These are phyloP conservation scores for Paecilomyces fulvus DNA, from an alignment of 2,329 filamentous ascomycete genomes.

Conservation along the genomic window DNA sequence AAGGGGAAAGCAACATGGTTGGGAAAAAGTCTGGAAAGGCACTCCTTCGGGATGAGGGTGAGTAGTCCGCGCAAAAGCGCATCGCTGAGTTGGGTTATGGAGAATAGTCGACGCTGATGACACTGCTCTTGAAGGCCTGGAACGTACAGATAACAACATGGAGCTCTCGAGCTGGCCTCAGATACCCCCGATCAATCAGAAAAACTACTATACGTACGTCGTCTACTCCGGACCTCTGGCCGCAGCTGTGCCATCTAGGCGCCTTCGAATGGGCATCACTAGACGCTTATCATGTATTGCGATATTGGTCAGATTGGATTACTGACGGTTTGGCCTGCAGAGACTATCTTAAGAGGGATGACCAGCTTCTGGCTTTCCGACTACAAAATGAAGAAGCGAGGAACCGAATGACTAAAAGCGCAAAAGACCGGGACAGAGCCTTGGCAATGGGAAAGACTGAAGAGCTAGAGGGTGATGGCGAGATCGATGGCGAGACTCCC, in stretches of 20 bases:
- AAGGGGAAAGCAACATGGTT: conserved; percentile 42
- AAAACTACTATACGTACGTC: conserved; percentile 94
- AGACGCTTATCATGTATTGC: neutral
- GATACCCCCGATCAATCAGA: conserved; percentile 91
- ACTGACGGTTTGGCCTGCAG: conserved; percentile 38
- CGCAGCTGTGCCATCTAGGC: neutral
- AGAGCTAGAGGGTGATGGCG: conserved; percentile 44
- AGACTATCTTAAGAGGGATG: conserved; percentile 96
- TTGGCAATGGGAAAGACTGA: conserved; percentile 66
- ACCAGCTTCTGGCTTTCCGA: conserved; percentile 83
- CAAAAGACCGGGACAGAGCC: conserved; percentile 79
- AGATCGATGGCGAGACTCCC: conserved; percentile 45
- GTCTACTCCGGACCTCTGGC: neutral
- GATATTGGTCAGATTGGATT: neutral
- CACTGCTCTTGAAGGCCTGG: conserved; percentile 56
- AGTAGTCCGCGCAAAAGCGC: conserved; percentile 4
- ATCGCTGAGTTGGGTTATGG: neutral
- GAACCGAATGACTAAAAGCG: conserved; percentile 73
- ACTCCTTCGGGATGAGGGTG: conserved; percentile 52
- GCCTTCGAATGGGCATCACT: no score
- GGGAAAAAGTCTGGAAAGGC: conserved; percentile 59
- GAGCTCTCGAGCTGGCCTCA: conserved; percentile 91
- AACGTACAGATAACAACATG: conserved; percentile 97
- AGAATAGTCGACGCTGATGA: neutral
- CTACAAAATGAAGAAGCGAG: conserved; percentile 80